These are phyloP conservation scores for Poa annua DNA, from an alignment of 176 grass and related monocot genomes.

Conservation along the genomic window DNA sequence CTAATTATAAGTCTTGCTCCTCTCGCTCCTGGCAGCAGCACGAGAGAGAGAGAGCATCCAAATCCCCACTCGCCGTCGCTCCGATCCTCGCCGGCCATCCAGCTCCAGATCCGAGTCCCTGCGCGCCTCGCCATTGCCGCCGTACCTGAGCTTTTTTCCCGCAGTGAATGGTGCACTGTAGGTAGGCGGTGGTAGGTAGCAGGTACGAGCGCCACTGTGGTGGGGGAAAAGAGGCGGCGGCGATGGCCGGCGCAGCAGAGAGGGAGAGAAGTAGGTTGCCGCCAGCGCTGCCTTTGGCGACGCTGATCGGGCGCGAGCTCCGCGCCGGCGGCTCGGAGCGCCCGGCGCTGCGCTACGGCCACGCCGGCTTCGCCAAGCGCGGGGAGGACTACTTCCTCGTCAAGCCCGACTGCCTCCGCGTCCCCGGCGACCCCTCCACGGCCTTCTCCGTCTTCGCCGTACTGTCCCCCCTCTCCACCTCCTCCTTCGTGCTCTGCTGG, in stretches of 20 bases:
- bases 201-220: not conserved
- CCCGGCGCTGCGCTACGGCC: constrained; percentile 72
- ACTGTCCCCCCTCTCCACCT: not conserved
- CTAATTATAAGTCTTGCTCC: constrained; percentile 13
- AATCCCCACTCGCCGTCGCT: constrained; percentile 35
- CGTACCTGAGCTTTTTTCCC: not conserved
- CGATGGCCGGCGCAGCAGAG: constrained; percentile 39
- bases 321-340: constrained; percentile 68
- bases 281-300: constrained; percentile 53
- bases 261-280: constrained; percentile 34
- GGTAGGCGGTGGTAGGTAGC: not conserved
- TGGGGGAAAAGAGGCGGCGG: not conserved
- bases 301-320: constrained; percentile 73
- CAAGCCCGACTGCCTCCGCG: constrained; percentile 83
- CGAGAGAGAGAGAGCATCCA: not conserved
- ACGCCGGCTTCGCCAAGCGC: constrained; percentile 81
- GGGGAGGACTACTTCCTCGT: constrained; percentile 94
- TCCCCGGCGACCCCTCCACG: constrained; percentile 63
- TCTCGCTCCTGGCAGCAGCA: constrained; percentile 21
- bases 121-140: not conserved
- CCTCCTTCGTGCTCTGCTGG: not conserved
- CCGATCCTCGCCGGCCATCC: constrained; percentile 1
- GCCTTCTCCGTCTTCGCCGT: constrained; percentile 98
- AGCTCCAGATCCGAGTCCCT: constrained; percentile 9
- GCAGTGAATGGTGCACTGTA: constrained; percentile 25